Base-by-base conservation (phyloP, 2,329 filamentous ascomycete genomes). In the Penicillium oxalicum region DNA sequence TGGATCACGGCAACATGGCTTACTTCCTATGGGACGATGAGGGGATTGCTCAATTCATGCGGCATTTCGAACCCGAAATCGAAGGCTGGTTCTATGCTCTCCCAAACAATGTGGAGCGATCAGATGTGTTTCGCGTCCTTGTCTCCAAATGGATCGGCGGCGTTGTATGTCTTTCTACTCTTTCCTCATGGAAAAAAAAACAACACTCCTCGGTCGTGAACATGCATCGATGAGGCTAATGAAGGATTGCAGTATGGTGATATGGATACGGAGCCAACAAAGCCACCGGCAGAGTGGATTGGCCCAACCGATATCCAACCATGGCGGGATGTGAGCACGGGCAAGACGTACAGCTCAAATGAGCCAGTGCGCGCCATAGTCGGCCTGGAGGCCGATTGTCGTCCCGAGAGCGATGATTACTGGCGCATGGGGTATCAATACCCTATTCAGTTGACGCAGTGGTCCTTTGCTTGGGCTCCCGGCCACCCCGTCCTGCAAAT, bases 111-210 rank as follows among this genome's bases (percentile, higher is more conserved):
- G 42, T 44, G 7, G 42, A 44, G 24, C 42, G 42, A 35, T 44
- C 42, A n/a, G 42, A 44, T n/a, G 33, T 44, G 11, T 44, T 44
- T 44, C 42, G 42, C 42, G 32, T 44, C 33, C 25, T 44, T 18
- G 42, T 44, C 6, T 44, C 42, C 33, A 44, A 44, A n/a, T 37
- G 42, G 42, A 44, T 44, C 28, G 42, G 42, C 25, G 42, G 42
- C n/a, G 35, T 44, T 5, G 42, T 44, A 26, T 27, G 42, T 44
- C 24, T 37, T 6, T 4, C 18, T 18, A 18, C 18, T 18, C 24
- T 34, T 9, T 26, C n/a, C 11, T 5, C 8, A 12, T 25, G 2
- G 9, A 9, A 9, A 11, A 2, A 5, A 12, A 36, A 11, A 11
- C 24, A 8, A 37, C 6, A 18, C 18, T 25, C 4, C 11, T 28